phyloP scores from a whole-genome alignment of 2,329 filamentous ascomycete genomes.

The Neocucurbitaria cava region DNA sequence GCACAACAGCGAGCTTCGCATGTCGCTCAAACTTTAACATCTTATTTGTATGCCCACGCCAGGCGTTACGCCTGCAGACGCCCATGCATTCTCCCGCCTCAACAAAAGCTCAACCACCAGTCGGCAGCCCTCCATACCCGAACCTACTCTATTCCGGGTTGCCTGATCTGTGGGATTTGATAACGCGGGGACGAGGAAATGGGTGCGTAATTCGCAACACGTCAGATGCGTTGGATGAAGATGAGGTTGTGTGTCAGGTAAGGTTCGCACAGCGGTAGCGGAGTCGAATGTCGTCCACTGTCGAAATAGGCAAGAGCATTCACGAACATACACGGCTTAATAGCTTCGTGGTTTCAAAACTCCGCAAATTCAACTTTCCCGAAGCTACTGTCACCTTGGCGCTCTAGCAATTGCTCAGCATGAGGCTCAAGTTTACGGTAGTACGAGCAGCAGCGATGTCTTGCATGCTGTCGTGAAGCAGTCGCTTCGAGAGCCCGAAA shows the following conservation, averaged over 20 bases:
- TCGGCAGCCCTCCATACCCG: constrained; percentile 14
- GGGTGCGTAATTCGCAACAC: neutral
- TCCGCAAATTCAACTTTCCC: neutral
- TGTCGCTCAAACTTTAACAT: neutral
- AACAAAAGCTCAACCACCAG: constrained; percentile 25
- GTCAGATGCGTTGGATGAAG: neutral
- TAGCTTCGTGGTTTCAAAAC: neutral
- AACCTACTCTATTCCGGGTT: constrained; percentile 6
- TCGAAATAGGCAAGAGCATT: neutral
- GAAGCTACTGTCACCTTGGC: too few relatives aligned
- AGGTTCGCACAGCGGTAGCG: neutral
- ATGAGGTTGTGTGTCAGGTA: neutral
- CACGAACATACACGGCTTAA: neutral
- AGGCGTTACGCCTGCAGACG: constrained; percentile 26
- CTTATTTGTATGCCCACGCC: constrained; percentile 11
- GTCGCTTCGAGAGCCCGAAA: neutral
- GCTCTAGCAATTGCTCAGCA: too few relatives aligned
- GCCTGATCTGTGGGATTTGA: neutral
- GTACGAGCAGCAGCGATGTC: neutral
- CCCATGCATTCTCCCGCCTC: constrained; percentile 22
- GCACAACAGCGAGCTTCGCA: constrained; percentile 1
- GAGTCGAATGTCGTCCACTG: neutral
- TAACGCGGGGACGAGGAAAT: neutral
- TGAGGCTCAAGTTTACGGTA: neutral
- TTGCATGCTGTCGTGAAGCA: neutral